A percentile compares a stretch with the other conserved stretches of the same genome.
These are phyloP conservation scores for Orbilia quercus DNA, from an alignment of 2,329 filamentous ascomycete species.

Conservation along the genomic window DNA sequence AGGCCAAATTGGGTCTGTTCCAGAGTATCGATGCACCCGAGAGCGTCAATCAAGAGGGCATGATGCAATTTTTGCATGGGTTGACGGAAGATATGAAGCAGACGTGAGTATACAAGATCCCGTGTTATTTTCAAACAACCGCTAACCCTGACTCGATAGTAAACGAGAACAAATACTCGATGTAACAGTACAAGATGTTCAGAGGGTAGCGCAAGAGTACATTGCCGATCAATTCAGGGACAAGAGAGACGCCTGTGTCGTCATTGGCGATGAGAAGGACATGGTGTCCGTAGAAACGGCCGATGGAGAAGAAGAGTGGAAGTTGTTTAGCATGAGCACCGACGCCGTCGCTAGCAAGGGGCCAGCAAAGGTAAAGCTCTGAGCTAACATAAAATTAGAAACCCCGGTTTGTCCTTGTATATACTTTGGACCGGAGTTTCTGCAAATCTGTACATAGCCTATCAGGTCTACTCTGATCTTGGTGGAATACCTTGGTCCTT, in stretches of 20 bases:
- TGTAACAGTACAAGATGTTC: conserved; percentile 82
- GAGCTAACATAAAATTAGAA: conserved; percentile 41
- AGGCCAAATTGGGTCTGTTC: conserved; percentile 95
- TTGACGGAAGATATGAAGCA: conserved; percentile 91
- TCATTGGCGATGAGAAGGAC: conserved; percentile 84
- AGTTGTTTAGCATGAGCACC: conserved; percentile 78
- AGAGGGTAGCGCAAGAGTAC: conserved; percentile 82
- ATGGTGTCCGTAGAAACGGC: conserved; percentile 68
- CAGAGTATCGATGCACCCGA: conserved; percentile 89
- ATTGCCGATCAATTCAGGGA: conserved; percentile 75
- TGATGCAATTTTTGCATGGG: conserved; percentile 84
- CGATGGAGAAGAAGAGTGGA: conserved; percentile 72
- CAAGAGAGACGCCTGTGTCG: conserved; percentile 70
- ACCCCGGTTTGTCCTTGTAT: conserved; percentile 21
- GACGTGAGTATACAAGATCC: conserved; percentile 58
- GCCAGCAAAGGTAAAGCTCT: conserved; percentile 42
- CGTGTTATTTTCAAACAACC: neutral
- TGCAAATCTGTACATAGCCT: conserved; percentile 23
- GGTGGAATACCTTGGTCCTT: neutral
- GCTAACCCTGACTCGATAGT: conserved; percentile 61
- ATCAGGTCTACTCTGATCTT: conserved; percentile 41
- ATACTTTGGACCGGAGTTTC: conserved; percentile 27
- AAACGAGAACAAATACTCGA: conserved; percentile 87
- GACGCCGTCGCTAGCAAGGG: conserved; percentile 60
- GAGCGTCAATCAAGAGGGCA: conserved; percentile 87